These are phyloP conservation scores for Heliosperma pusillum DNA, from an alignment of 148 eudicot genomes.

Conservation along the genomic window DNA sequence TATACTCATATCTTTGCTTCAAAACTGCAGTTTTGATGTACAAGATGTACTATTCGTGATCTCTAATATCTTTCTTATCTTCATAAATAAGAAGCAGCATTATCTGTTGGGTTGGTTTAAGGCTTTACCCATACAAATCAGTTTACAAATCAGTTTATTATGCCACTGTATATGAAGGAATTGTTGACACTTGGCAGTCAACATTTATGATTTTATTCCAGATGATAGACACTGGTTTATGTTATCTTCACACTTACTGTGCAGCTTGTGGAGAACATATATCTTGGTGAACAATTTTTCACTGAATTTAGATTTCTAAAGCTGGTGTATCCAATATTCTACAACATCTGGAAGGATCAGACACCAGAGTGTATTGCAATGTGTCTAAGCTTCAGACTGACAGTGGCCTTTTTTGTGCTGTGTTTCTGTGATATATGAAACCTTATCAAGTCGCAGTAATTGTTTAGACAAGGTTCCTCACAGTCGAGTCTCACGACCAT, in stretches of 20 bases:
- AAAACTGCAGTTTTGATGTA: not conserved
- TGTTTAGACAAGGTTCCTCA: not conserved
- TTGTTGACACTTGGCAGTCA: not conserved
- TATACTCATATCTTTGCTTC: not conserved
- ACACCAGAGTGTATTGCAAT: not conserved
- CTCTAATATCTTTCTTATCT: not conserved
- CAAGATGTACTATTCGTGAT: constrained; percentile 7
- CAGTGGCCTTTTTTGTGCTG: constrained; percentile 1
- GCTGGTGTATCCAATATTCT: not conserved
- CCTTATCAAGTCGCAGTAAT: constrained; percentile 4
- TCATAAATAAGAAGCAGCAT: constrained; percentile 6
- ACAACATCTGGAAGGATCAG: constrained; percentile 4
- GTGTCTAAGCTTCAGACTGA: not conserved
- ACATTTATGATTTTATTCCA: not conserved
- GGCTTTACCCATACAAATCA: not conserved
- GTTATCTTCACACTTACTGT: not conserved
- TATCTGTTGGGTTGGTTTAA: constrained; percentile 1
- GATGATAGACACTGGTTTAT: not conserved
- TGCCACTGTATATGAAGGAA: not conserved
- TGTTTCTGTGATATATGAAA: not conserved
- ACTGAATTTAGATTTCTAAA: not conserved
- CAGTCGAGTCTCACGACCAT: not conserved
- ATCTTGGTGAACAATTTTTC: not conserved
- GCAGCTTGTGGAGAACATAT: not conserved
- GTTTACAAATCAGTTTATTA: constrained; percentile 2